These are phyloP conservation scores for Inonotus hispidus DNA, from an alignment of 1,284 basidiomycete species.

Conservation along the genomic window DNA sequence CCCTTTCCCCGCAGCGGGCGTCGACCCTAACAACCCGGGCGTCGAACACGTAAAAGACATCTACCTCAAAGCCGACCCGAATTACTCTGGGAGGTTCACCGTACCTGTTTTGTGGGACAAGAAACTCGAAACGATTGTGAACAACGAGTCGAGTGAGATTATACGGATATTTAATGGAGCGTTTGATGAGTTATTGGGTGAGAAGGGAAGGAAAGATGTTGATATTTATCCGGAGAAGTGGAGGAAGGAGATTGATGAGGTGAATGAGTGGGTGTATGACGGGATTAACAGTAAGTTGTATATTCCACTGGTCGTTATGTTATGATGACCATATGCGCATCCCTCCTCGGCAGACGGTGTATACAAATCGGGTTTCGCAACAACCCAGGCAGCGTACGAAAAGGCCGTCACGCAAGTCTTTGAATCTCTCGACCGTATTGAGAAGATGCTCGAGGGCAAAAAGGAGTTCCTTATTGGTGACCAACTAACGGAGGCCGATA, in stretches of 20 bases:
- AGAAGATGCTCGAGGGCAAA: constrained; percentile 44
- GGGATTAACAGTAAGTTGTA: constrained; percentile 35
- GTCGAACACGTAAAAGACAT: constrained; percentile 77
- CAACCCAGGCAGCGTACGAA: constrained; percentile 51
- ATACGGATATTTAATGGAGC: constrained; percentile 87
- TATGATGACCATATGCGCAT: background rate
- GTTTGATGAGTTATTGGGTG: constrained; percentile 70
- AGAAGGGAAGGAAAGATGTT: constrained; percentile 52
- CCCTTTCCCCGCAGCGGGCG: constrained; percentile 64
- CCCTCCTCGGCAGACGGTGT: constrained; percentile 27
- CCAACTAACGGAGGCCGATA: constrained; percentile 53
- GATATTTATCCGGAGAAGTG: constrained; percentile 77
- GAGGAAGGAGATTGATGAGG: constrained; percentile 74
- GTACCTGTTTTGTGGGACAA: constrained; percentile 97
- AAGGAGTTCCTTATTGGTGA: constrained; percentile 46
- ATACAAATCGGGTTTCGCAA: constrained; percentile 59
- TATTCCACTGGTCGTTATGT: background rate
- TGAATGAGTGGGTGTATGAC: constrained; percentile 56
- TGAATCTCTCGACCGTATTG: constrained; percentile 43
- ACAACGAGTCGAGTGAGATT: constrained; percentile 93
- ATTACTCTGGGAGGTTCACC: constrained; percentile 74
- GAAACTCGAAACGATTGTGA: constrained; percentile 85
- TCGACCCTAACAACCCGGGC: constrained; percentile 65
- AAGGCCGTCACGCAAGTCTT: constrained; percentile 38
- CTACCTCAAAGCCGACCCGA: constrained; percentile 73